These are phyloP conservation scores for Ceratocystis alfenasii DNA, from an alignment of 2,329 filamentous ascomycete species.

Conservation along the genomic window DNA sequence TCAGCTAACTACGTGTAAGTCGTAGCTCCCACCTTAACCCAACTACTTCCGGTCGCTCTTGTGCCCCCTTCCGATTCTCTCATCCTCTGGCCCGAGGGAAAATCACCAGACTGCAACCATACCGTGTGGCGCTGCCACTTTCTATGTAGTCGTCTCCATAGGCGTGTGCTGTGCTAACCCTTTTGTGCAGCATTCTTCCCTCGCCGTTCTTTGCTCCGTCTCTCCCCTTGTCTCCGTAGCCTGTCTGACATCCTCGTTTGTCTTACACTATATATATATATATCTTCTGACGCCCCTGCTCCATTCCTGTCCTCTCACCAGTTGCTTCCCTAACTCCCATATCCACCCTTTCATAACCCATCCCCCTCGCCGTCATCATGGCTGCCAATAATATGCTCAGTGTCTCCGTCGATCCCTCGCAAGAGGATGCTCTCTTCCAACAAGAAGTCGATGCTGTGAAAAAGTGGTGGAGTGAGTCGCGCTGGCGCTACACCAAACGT, in stretches of 20 bases:
- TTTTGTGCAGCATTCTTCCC: neutral
- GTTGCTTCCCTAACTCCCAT: neutral
- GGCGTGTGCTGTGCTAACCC: neutral
- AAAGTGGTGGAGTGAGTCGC: constrained; percentile 83
- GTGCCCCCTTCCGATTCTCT: neutral
- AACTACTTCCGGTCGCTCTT: neutral
- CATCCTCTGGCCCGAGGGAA: constrained; percentile 13
- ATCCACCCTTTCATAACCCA: constrained; percentile 14
- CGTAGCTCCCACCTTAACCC: neutral
- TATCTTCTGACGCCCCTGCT: neutral
- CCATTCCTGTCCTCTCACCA: neutral
- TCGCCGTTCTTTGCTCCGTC: neutral
- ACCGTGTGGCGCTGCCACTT: neutral
- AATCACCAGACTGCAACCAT: neutral
- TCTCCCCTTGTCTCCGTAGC: constrained; percentile 1
- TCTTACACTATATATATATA: constrained; percentile 9
- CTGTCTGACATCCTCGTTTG: neutral
- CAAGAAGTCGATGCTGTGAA: constrained; percentile 81
- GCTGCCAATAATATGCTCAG: constrained; percentile 52
- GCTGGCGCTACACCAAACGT: constrained; percentile 87
- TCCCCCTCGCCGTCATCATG: constrained; percentile 33
- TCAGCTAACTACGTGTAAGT: constrained; percentile 1
- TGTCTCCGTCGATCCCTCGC: constrained; percentile 42
- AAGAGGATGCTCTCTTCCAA: constrained; percentile 56
- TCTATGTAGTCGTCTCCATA: neutral